Percentiles rank a stretch among this genome's conserved stretches.
phyloP scores from a whole-genome alignment of 2,329 filamentous ascomycete genomes.

The Fusarium concolor region DNA sequence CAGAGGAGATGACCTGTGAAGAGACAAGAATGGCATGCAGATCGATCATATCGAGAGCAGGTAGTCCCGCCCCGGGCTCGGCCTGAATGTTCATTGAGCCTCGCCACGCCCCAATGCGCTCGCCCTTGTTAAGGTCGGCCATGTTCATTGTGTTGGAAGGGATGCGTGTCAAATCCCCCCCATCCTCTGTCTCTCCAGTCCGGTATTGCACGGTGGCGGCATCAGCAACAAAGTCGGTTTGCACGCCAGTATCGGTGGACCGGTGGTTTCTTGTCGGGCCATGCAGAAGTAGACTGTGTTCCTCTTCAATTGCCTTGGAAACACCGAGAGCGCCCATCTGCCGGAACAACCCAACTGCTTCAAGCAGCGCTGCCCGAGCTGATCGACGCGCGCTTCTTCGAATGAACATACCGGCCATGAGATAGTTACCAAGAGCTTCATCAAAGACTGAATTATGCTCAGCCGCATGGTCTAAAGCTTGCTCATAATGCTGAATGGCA shows the following conservation, averaged over 20 bases:
- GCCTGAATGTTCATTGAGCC: slow-evolving; percentile 67
- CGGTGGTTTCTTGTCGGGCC: slow-evolving; percentile 69
- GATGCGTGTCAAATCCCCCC: slow-evolving; percentile 56
- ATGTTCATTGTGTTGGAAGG: slow-evolving; percentile 56
- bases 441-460: slow-evolving; percentile 76
- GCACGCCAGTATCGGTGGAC: slow-evolving; percentile 72
- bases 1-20: slow-evolving; percentile 83
- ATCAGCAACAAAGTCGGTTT: slow-evolving; percentile 77
- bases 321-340: slow-evolving; percentile 77
- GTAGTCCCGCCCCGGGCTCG: slow-evolving; percentile 71
- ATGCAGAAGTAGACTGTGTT: slow-evolving; percentile 75
- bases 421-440: slow-evolving; percentile 77
- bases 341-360: slow-evolving; percentile 75
- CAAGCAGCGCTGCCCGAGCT: slow-evolving; percentile 75
- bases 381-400: slow-evolving; percentile 73
- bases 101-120: slow-evolving; percentile 72
- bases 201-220: slow-evolving; percentile 64
- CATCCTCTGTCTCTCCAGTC: slow-evolving; percentile 58
- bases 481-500: slow-evolving; percentile 75
- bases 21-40: slow-evolving; percentile 81
- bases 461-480: slow-evolving; percentile 77
- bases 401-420: slow-evolving; percentile 78
- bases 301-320: slow-evolving; percentile 73
- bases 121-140: slow-evolving; percentile 63
- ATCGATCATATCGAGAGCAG: slow-evolving; percentile 85